These are phyloP conservation scores for Camillea tinctor DNA, from an alignment of 2,329 filamentous ascomycete species.

Conservation along the genomic window DNA sequence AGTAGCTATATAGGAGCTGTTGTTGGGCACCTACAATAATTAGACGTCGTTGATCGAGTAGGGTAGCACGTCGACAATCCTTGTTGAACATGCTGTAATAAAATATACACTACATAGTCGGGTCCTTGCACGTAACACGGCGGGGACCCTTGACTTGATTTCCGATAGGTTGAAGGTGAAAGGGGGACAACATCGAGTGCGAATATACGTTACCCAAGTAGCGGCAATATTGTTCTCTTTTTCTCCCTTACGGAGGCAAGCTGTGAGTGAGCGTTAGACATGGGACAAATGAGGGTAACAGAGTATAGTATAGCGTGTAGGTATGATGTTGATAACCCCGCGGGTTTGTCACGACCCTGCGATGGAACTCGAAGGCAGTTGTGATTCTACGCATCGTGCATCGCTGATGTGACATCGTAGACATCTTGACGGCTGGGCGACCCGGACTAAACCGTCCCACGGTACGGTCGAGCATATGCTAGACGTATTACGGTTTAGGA, in stretches of 20 bases:
- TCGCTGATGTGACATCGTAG: not conserved
- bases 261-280: not conserved
- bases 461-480: not conserved
- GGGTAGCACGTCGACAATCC: not conserved
- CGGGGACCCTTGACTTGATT: not conserved
- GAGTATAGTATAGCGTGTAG: too few relatives aligned
- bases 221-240: not conserved
- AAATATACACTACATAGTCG: too few relatives aligned
- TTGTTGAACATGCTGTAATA: not conserved
- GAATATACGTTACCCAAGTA: not conserved
- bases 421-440: not conserved
- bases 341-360: not conserved
- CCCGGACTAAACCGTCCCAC: not conserved
- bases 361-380: not conserved
- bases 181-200: not conserved
- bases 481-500: not conserved
- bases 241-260: not conserved
- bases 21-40: not conserved
- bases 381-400: not conserved
- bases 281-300: not conserved
- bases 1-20: not conserved
- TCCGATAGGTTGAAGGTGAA: not conserved
- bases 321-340: not conserved
- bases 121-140: not conserved
- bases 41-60: not conserved